Evolutionary conservation across 495 filamentous ascomycete genomes (phyloP).

Genomic region (Niebla homalea): DNA sequence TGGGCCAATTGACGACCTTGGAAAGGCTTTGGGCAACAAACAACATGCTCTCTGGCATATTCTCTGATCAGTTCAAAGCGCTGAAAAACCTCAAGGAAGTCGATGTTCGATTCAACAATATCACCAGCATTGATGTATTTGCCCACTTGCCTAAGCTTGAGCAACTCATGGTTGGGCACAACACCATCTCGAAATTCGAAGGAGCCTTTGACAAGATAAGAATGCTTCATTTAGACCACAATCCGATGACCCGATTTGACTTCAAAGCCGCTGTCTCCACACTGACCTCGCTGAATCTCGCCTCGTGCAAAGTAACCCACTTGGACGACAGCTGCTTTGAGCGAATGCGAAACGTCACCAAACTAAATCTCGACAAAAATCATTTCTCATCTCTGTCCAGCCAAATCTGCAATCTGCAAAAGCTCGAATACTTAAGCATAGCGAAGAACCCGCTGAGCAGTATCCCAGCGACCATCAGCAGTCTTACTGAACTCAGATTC

Average conservation of each 20-base stretch:
- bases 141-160: slow-evolving; percentile 74
- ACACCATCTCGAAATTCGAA: slow-evolving; percentile 73
- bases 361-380: slow-evolving; percentile 84
- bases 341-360: slow-evolving; percentile 71
- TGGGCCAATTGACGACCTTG: slow-evolving; percentile 62
- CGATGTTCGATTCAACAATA: slow-evolving; percentile 83
- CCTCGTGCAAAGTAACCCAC: slow-evolving; percentile 71
- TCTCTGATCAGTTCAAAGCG: slow-evolving; percentile 55
- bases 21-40: slow-evolving; percentile 93
- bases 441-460: slow-evolving; percentile 76
- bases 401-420: slow-evolving; percentile 70
- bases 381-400: slow-evolving; percentile 80
- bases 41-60: slow-evolving; percentile 64
- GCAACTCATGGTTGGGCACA: slow-evolving; percentile 78
- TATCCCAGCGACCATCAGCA: slow-evolving; percentile 74
- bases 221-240: slow-evolving; percentile 75
- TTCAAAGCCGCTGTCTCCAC: slow-evolving; percentile 64
- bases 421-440: slow-evolving; percentile 83
- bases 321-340: slow-evolving; percentile 77
- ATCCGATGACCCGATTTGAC: slow-evolving; percentile 86
- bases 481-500: slow-evolving; percentile 66
- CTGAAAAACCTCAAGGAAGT: slow-evolving; percentile 75
- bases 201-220: slow-evolving; percentile 75
- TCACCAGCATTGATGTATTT: slow-evolving; percentile 74
- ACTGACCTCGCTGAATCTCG: slow-evolving; percentile 72